These are phyloP conservation scores for Penicillium capsulatum DNA, from an alignment of 2,329 filamentous ascomycete genomes.

Conservation along the genomic window DNA sequence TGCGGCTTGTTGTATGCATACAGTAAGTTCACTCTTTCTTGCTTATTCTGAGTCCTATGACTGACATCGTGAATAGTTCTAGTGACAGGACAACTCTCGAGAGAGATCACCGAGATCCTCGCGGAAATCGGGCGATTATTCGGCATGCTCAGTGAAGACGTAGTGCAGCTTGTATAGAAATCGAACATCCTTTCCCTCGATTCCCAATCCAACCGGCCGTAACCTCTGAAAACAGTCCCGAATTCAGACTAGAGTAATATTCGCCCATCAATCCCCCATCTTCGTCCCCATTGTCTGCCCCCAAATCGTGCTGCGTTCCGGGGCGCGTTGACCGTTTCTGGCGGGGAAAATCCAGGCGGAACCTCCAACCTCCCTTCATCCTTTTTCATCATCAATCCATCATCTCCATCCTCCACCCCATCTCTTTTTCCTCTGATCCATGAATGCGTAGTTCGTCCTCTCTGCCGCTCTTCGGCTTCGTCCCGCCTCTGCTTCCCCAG, in stretches of 20 bases:
- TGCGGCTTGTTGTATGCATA: slow-evolving; percentile 93
- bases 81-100: slow-evolving; percentile 58
- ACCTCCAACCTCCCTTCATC: slow-evolving; percentile 26
- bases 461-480: slow-evolving; percentile 39
- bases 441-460: slow-evolving; percentile 38
- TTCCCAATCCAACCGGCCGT: no score
- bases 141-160: slow-evolving; percentile 59
- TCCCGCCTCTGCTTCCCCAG: slow-evolving; percentile 33
- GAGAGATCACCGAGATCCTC: slow-evolving; percentile 53
- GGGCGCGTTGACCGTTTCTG: slow-evolving; percentile 20
- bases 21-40: slow-evolving; percentile 46
- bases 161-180: slow-evolving; percentile 51
- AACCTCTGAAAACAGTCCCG: no score
- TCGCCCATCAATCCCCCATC: background rate
- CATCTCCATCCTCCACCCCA: slow-evolving; percentile 12
- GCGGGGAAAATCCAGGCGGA: slow-evolving; percentile 26
- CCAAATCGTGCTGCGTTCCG: slow-evolving; percentile 10
- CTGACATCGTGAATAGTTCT: slow-evolving; percentile 45
- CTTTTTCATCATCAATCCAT: slow-evolving; percentile 25
- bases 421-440: slow-evolving; percentile 19
- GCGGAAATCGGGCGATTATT: slow-evolving; percentile 57
- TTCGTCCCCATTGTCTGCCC: background rate
- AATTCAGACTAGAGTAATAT: no score
- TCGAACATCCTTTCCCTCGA: no score
- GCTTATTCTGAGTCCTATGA: background rate